These are phyloP conservation scores for Leucocoprinus leucothites DNA, from an alignment of 768 basidiomycete genomes.

Conservation along the genomic window DNA sequence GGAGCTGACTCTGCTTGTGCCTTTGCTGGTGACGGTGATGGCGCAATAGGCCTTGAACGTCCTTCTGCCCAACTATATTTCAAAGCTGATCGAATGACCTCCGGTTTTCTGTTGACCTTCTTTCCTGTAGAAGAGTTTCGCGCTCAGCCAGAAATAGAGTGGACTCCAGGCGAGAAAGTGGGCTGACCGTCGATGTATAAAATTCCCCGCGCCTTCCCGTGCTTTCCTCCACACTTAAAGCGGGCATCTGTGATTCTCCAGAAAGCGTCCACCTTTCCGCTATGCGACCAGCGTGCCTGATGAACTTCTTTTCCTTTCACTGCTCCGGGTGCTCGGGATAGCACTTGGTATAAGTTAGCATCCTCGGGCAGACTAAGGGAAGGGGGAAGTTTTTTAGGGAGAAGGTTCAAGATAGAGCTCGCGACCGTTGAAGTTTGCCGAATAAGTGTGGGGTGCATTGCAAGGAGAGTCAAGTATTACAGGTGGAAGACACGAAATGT, in stretches of 20 bases:
- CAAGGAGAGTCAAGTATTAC: conserved; percentile 6
- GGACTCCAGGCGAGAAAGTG: not conserved
- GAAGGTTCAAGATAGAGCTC: conserved; percentile 48
- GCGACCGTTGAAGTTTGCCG: conserved; percentile 24
- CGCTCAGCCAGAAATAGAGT: not conserved
- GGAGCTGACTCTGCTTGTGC: not conserved
- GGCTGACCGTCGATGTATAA: conserved; percentile 75
- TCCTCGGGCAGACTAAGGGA: conserved; percentile 47
- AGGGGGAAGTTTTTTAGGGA: conserved; percentile 59
- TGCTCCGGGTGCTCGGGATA: conserved; percentile 57
- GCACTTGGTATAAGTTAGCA: conserved; percentile 68
- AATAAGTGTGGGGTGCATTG: conserved; percentile 35
- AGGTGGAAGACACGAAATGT: not conserved
- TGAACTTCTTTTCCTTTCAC: conserved; percentile 67
- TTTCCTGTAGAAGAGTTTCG: conserved; percentile 42
- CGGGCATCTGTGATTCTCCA: conserved; percentile 73
- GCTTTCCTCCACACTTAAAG: conserved; percentile 70
- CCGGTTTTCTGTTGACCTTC: conserved; percentile 54
- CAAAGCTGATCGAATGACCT: conserved; percentile 65
- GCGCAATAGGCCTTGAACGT: conserved; percentile 30
- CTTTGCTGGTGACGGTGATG: not conserved
- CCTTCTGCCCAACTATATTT: conserved; percentile 76
- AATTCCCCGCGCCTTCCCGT: conserved; percentile 83
- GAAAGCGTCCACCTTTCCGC: conserved; percentile 63
- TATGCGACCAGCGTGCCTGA: conserved; percentile 71